Evolutionary conservation across 805 yeast genomes (phyloP), one percentile per base, ranked within the genome.

Genomic region (Metschnikowia aberdeeniae): DNA sequence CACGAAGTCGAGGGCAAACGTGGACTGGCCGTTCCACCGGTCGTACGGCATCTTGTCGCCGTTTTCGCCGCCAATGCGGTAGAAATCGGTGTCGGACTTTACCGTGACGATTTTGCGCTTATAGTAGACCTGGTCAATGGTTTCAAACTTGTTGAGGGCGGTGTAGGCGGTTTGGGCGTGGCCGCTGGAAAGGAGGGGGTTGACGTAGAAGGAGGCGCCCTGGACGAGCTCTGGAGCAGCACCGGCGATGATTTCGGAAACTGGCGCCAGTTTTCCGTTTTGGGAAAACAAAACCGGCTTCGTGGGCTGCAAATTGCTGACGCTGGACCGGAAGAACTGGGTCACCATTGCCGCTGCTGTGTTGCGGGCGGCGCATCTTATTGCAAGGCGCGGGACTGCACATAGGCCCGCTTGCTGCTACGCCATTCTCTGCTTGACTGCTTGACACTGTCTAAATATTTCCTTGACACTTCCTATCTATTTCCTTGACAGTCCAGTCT

Each of bases 1-100:
- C n/a, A 70, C 80, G 52, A 67, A 76, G 55, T 78, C 83, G 2
- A 74, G 59, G 6, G 81, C 70, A 43, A 76, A 62, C 26, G 79
- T 75, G 47, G 78, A 75, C 36, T 62, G 55, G 1, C 76, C 73
- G 11, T 66, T 51, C 69, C 72, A 72, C 6, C 60, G 56, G 47
- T 71, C 76, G 50, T 71, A 71, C 36, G 62, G 60, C 46, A 68
- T 51, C 22, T 51, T 43, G 17, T 65, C 67, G 6, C 32, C 32
- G 7, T 10, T 13, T 22, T 22, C 26, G 4, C 61, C 66, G 2
- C 52, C 55, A 6, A 62, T 58, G 5, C 41, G 44, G 53, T 67
- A 70, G 30, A 50, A 47, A 34, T 48, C 54, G 33, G 57, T 51
- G 31, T 51, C 49, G 5, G 56, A 53, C 37, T 62, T 67, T 17